These are phyloP conservation scores for Sugiyamaella qingdaonensis DNA, from an alignment of 805 yeast genomes.

Conservation along the genomic window DNA sequence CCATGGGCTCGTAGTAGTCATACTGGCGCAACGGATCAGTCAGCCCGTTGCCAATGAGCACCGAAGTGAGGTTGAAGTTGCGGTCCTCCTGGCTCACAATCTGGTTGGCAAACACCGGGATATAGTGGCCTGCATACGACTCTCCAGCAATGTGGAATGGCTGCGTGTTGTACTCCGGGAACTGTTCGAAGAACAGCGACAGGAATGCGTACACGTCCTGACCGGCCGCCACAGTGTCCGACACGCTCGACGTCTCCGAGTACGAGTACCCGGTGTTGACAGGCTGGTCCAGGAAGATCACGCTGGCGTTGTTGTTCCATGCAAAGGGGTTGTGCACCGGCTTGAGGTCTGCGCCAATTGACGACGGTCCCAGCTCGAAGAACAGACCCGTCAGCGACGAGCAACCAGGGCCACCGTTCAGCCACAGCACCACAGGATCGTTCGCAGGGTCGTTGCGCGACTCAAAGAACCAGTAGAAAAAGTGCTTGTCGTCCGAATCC, in stretches of 20 bases:
- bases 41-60: constrained; percentile 89
- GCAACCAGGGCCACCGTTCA: constrained; percentile 98
- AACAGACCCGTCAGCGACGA: constrained; percentile 87
- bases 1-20: constrained; percentile 86
- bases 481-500: constrained; percentile 79
- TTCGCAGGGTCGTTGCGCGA: constrained; percentile 74
- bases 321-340: constrained; percentile 80
- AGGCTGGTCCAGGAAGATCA: constrained; percentile 92
- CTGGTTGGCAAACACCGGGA: constrained; percentile 74
- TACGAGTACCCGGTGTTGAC: constrained; percentile 93
- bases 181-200: constrained; percentile 79
- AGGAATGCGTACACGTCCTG: constrained; percentile 85
- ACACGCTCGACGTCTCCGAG: constrained; percentile 59
- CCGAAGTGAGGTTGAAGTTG: constrained; percentile 67
- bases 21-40: constrained; percentile 83
- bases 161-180: constrained; percentile 62
- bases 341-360: constrained; percentile 62
- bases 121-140: constrained; percentile 92
- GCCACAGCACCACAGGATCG: constrained; percentile 85
- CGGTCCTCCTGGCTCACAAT: constrained; percentile 54
- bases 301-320: constrained; percentile 91
- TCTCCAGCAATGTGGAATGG: constrained; percentile 92
- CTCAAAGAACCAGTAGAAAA: constrained; percentile 90
- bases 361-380: constrained; percentile 90
- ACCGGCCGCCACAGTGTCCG: constrained; percentile 78